Conservation (phyloP, 2,329 filamentous ascomycete genomes). For the Calcarisporium arbuscula region DNA sequence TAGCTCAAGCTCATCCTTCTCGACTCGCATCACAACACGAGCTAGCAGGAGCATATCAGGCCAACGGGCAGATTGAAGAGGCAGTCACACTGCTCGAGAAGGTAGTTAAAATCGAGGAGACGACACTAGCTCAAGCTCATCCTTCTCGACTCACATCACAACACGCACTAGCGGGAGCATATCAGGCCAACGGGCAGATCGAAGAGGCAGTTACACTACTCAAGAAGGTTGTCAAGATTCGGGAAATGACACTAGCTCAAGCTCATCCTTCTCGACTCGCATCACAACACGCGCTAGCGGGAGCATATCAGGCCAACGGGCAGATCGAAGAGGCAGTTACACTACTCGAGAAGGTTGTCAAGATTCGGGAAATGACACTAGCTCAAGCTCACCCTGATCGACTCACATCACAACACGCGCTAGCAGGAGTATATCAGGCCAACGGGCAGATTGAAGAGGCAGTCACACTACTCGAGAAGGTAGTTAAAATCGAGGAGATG, state of each 20-base stretch:
- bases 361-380: not conserved
- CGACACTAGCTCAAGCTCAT: constrained; percentile 2
- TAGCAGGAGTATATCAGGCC: constrained; percentile 4
- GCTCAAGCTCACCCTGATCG: constrained; percentile 3
- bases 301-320: constrained; percentile 2
- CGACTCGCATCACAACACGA: constrained; percentile 2
- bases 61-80: constrained; percentile 5
- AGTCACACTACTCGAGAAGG: not conserved
- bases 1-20: not conserved
- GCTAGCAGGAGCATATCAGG: constrained; percentile 2
- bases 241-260: not conserved
- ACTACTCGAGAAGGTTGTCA: not conserved
- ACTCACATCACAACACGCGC: constrained; percentile 4
- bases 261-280: constrained; percentile 5
- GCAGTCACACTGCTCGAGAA: constrained; percentile 3
- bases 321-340: constrained; percentile 2
- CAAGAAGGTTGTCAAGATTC: constrained; percentile 5
- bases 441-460: not conserved
- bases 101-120: constrained; percentile 3
- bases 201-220: constrained; percentile 1
- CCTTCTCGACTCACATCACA: constrained; percentile 4
- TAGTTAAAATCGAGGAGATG: not conserved
- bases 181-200: constrained; percentile 5
- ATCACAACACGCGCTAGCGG: constrained; percentile 1
- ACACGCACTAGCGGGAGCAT: constrained; percentile 6